Evolutionary conservation across 805 yeast genomes (phyloP).

Genomic region (Candida boidinii): DNA sequence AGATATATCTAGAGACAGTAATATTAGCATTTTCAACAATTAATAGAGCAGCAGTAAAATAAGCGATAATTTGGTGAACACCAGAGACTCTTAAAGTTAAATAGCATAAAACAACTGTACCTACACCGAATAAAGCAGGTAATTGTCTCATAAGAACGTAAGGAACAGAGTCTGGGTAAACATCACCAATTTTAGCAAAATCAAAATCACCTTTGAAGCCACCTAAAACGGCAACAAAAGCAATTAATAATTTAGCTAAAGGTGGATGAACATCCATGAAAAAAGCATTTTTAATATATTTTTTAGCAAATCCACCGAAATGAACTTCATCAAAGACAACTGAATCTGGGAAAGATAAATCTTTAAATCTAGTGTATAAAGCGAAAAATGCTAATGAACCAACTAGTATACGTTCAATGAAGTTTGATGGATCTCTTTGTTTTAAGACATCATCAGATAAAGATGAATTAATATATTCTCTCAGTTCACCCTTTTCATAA

Average conservation of each 20-base stretch:
- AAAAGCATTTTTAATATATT: conserved; percentile 64
- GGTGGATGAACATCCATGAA: conserved; percentile 92
- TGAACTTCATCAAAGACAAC: conserved; percentile 98
- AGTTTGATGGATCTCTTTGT: conserved; percentile 30
- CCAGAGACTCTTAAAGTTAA: conserved; percentile 67
- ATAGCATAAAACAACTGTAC: conserved; percentile 56
- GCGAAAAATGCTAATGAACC: conserved; percentile 37
- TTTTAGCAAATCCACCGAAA: conserved; percentile 94
- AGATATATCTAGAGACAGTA: conserved; percentile 67
- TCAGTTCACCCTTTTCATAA: conserved; percentile 38
- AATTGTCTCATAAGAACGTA: conserved; percentile 62
- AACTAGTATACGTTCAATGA: conserved; percentile 32
- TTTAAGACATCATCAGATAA: conserved; percentile 32
- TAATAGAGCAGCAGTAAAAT: conserved; percentile 46
- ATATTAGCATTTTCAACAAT: conserved; percentile 60
- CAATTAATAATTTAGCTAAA: conserved; percentile 71
- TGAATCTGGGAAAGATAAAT: conserved; percentile 60
- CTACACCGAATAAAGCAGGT: conserved; percentile 61
- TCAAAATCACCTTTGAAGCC: conserved; percentile 68
- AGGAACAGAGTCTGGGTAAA: conserved; percentile 51
- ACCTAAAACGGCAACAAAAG: conserved; percentile 56
- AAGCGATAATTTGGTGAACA: conserved; percentile 54
- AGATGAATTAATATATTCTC: conserved; percentile 47
- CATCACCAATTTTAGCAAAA: conserved; percentile 59
- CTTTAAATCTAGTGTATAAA: conserved; percentile 47